A percentile compares a stretch with the other conserved stretches of the same genome.
phyloP scores from a whole-genome alignment of 352 stramenopile genomes.

The Phytopythium boreale region DNA sequence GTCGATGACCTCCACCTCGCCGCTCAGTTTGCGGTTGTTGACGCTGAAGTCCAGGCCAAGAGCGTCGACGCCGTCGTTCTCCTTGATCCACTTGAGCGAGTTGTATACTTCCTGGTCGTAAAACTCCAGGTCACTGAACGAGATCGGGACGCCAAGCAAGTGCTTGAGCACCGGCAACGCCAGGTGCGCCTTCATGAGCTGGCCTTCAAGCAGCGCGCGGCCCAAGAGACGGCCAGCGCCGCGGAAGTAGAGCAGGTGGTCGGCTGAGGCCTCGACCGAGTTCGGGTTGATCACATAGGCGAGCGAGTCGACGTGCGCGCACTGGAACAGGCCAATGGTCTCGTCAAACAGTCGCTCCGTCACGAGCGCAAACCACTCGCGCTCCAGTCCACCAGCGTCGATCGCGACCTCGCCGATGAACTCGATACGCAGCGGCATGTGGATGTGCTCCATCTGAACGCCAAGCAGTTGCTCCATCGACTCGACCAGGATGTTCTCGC shows the following conservation, averaged over 20 bases:
- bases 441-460: slow-evolving; percentile 68
- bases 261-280: slow-evolving; percentile 61
- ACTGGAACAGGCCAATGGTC: slow-evolving; percentile 67
- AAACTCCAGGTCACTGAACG: slow-evolving; percentile 88
- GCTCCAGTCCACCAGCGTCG: slow-evolving; percentile 73
- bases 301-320: slow-evolving; percentile 31
- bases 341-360: slow-evolving; percentile 63
- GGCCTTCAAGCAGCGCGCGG: slow-evolving; percentile 96
- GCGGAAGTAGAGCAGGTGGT: slow-evolving; percentile 93
- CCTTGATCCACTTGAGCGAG: slow-evolving; percentile 81
- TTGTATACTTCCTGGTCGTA: slow-evolving; percentile 87
- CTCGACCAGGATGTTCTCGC: slow-evolving; percentile 72
- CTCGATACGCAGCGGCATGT: slow-evolving; percentile 81
- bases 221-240: slow-evolving; percentile 94
- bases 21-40: slow-evolving; percentile 71
- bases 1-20: slow-evolving; percentile 77
- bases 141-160: slow-evolving; percentile 80
- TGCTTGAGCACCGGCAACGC: slow-evolving; percentile 85
- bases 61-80: slow-evolving; percentile 77
- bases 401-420: slow-evolving; percentile 81
- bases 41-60: slow-evolving; percentile 82
- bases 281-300: slow-evolving; percentile 74
- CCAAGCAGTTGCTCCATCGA: slow-evolving; percentile 79
- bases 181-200: slow-evolving; percentile 85
- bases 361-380: slow-evolving; percentile 83